Conservation (phyloP, 1,139 yeast genomes). For the Pichia sp. region DNA sequence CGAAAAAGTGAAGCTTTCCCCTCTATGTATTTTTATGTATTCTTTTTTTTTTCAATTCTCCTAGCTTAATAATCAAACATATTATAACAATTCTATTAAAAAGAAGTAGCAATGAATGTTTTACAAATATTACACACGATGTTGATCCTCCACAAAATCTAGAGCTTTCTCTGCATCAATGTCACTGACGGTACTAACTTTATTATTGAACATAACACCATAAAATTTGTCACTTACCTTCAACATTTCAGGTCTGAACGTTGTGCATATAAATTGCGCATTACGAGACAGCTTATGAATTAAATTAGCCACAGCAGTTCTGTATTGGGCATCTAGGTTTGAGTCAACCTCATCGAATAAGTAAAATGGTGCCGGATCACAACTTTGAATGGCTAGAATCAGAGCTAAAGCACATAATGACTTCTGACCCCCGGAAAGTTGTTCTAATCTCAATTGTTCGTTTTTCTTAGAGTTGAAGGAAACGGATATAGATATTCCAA, state of each 20-base stretch:
- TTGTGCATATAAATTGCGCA: constrained; percentile 93
- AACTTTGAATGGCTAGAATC: constrained; percentile 86
- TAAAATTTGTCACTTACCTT: constrained; percentile 82
- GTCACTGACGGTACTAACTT: constrained; percentile 73
- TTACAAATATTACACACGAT: constrained; percentile 15
- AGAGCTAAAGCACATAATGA: constrained; percentile 91
- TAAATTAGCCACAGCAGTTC: constrained; percentile 81
- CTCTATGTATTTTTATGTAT: not conserved
- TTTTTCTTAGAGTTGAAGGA: constrained; percentile 85
- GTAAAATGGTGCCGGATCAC: constrained; percentile 97
- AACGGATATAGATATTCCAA: constrained; percentile 83
- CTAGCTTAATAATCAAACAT: not conserved
- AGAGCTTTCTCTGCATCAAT: constrained; percentile 72
- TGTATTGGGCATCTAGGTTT: constrained; percentile 85
- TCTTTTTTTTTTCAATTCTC: not conserved
- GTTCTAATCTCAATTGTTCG: constrained; percentile 87
- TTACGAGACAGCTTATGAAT: constrained; percentile 58
- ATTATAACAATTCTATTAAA: not conserved
- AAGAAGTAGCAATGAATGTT: not conserved
- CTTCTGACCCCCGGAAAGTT: constrained; percentile 94
- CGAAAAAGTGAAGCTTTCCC: constrained; percentile 29
- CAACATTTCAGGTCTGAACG: constrained; percentile 91
- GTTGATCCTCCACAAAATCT: constrained; percentile 70
- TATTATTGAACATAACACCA: constrained; percentile 81
- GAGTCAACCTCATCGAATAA: constrained; percentile 96